Evolutionary conservation across 495 filamentous ascomycete species (phyloP).

Genomic region (Tuber calosporum): DNA sequence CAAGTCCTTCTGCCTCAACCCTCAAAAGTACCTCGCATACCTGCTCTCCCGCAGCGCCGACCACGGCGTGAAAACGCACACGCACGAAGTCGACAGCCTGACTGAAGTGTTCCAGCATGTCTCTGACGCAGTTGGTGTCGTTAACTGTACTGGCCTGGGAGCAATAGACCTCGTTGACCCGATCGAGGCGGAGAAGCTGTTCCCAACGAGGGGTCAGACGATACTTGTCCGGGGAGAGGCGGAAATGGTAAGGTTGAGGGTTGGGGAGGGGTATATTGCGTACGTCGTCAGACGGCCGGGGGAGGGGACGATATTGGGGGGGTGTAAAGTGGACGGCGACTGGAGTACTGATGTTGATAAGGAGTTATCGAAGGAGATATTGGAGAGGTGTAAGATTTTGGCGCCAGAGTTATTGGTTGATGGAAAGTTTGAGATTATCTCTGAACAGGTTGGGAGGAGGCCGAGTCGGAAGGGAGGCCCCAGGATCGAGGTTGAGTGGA

Average conservation of each 20-base stretch:
- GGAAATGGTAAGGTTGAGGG: slow-evolving; percentile 13
- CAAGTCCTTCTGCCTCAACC: slow-evolving; percentile 38
- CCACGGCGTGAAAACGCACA: slow-evolving; percentile 35
- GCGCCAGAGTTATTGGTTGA: slow-evolving; percentile 39
- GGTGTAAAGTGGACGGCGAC: slow-evolving; percentile 34
- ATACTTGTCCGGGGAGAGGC: slow-evolving; percentile 36
- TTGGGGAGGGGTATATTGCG: slow-evolving; percentile 32
- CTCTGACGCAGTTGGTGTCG: slow-evolving; percentile 22
- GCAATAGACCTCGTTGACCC: slow-evolving; percentile 22
- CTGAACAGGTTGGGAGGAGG: slow-evolving; percentile 32
- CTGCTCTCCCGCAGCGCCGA: slow-evolving; percentile 30
- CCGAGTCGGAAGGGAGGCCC: slow-evolving; percentile 30
- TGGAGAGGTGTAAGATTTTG: slow-evolving; percentile 30
- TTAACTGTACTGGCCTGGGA: slow-evolving; percentile 39
- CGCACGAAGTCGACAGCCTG: slow-evolving; percentile 31
- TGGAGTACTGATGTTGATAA: slow-evolving; percentile 33
- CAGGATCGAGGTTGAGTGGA: slow-evolving; percentile 36
- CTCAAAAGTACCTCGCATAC: slow-evolving; percentile 31
- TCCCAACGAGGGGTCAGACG: slow-evolving; percentile 39
- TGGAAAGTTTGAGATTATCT: slow-evolving; percentile 38
- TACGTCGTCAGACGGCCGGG: slow-evolving; percentile 36
- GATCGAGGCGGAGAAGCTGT: slow-evolving; percentile 25
- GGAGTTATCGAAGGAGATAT: slow-evolving; percentile 26
- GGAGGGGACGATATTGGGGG: slow-evolving; percentile 38
- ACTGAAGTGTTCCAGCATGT: slow-evolving; percentile 29